Conservation (phyloP, 179 eudicot species). For the Actinidia arguta region DNA sequence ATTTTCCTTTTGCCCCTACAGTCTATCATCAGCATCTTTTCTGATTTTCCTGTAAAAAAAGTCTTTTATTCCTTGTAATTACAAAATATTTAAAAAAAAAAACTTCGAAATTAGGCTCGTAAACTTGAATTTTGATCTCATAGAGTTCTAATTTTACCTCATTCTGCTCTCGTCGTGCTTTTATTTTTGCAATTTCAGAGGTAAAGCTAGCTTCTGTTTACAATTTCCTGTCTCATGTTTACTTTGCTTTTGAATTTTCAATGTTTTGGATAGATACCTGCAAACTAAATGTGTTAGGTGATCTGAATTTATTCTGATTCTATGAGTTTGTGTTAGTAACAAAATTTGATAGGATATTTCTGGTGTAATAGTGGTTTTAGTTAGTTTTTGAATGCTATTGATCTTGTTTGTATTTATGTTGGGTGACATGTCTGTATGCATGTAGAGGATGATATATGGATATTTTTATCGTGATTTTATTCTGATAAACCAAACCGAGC, state of each 20-base stretch:
- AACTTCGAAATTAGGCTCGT: background rate
- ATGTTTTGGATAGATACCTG: background rate
- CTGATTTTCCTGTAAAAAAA: background rate
- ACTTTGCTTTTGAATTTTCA: background rate
- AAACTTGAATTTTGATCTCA: background rate
- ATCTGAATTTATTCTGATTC: background rate
- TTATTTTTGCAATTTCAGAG: constrained; percentile 9
- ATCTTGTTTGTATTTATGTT: background rate
- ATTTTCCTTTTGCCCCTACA: background rate
- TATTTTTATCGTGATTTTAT: background rate
- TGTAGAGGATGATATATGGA: background rate
- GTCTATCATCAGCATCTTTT: background rate
- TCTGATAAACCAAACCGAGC: background rate
- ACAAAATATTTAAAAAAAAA: background rate
- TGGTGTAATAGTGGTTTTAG: background rate
- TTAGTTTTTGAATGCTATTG: background rate
- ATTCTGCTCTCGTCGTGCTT: background rate
- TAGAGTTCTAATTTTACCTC: background rate
- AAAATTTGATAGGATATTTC: background rate
- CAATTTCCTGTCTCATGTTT: background rate
- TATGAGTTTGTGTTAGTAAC: background rate
- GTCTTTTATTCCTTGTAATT: background rate
- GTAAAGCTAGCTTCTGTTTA: constrained; percentile 11
- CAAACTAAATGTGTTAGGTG: background rate
- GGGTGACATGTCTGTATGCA: background rate